Conservation (phyloP, 2,329 filamentous ascomycete species). For the Penicillium expansum region DNA sequence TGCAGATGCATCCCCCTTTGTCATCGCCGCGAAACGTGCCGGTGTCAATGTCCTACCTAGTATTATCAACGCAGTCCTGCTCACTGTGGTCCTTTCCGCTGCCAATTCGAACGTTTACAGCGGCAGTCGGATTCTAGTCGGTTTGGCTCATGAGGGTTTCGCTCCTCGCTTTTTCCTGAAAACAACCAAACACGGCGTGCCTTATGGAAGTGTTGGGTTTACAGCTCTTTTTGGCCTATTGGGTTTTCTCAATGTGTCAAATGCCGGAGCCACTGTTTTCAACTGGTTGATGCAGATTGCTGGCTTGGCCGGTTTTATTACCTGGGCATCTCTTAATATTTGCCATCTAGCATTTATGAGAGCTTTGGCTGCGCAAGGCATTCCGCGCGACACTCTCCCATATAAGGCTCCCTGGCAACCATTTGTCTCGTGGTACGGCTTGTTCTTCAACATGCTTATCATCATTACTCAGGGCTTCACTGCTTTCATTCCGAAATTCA, state of each 20-base stretch:
- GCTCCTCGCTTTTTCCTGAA: constrained; percentile 2
- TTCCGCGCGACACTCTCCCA: constrained; percentile 3
- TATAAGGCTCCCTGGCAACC: constrained; percentile 8
- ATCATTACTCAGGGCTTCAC: constrained; percentile 8
- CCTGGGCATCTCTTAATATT: constrained; percentile 7
- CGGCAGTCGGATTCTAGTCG: constrained; percentile 6
- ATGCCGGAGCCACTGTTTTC: constrained; percentile 4
- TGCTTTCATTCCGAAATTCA: constrained; percentile 7
- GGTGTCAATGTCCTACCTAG: constrained; percentile 2
- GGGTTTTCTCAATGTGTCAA: constrained; percentile 6
- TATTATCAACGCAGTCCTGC: constrained; percentile 7
- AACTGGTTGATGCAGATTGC: constrained; percentile 10
- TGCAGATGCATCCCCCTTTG: constrained; percentile 4
- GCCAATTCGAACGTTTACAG: constrained; percentile 11
- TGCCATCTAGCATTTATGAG: constrained; percentile 6
- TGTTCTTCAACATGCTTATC: constrained; percentile 7
- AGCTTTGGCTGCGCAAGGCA: constrained; percentile 3
- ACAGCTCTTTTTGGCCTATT: constrained; percentile 4
- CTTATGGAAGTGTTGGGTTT: constrained; percentile 2
- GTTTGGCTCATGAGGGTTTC: constrained; percentile 5
- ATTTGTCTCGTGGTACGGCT: constrained; percentile 3
- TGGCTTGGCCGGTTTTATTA: constrained; percentile 6
- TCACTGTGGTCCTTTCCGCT: constrained; percentile 6
- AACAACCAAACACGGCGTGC: constrained; percentile 4
- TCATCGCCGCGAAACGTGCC: constrained; percentile 5